Percentiles rank a stretch among this genome's conserved stretches.
Evolutionary conservation across 106 monocot genomes (phyloP).

Genomic region (Alisma plantagoaquatica): DNA sequence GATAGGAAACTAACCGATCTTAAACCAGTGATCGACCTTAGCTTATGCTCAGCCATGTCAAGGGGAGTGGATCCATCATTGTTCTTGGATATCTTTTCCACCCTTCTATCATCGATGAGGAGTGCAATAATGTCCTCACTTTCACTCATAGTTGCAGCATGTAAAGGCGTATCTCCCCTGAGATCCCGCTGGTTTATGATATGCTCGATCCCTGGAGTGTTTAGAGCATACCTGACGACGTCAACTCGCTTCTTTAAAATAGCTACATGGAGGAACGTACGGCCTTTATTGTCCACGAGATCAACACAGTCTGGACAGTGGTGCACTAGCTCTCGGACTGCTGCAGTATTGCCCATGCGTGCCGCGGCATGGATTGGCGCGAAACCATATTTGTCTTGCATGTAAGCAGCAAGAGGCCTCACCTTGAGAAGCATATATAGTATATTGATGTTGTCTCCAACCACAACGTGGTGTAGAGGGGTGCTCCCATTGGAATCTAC

Average conservation of each 20-base stretch:
- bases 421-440: constrained; percentile 11
- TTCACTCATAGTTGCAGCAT: constrained; percentile 1
- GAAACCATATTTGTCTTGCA: constrained; percentile 19
- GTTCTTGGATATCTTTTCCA: constrained; percentile 2
- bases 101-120: not conserved
- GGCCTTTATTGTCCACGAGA: constrained; percentile 18
- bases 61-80: constrained; percentile 13
- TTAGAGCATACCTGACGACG: constrained; percentile 16
- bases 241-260: constrained; percentile 9
- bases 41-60: no score
- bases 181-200: constrained; percentile 5
- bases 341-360: constrained; percentile 17
- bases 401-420: constrained; percentile 15
- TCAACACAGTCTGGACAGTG: constrained; percentile 24
- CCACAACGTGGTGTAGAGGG: constrained; percentile 43
- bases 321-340: constrained; percentile 11
- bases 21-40: no score
- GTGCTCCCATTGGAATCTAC: constrained; percentile 11
- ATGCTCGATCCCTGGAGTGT: not conserved
- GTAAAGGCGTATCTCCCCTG: constrained; percentile 25
- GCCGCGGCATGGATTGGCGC: constrained; percentile 38
- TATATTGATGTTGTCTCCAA: constrained; percentile 17
- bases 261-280: constrained; percentile 45
- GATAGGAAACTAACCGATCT: no score
- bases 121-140: not conserved